Percentiles rank a stretch among this genome's conserved stretches.
Evolutionary conservation across 2,329 filamentous ascomycete species (phyloP).

Genomic region (Colletotrichum gigasporum): DNA sequence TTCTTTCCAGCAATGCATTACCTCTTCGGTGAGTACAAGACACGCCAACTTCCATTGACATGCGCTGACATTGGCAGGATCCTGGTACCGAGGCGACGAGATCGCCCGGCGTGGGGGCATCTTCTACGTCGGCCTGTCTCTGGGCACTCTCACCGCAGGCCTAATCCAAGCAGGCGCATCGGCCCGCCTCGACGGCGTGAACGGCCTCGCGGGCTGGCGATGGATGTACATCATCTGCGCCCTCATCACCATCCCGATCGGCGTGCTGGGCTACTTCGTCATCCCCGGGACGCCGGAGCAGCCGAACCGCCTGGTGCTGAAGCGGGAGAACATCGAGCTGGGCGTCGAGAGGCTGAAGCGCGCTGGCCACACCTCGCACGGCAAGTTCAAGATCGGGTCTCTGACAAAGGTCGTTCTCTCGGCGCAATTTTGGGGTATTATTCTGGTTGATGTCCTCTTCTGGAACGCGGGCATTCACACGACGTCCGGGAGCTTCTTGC

Average conservation of each 20-base stretch:
- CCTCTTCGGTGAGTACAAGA: slow-evolving; percentile 45
- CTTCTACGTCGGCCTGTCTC: slow-evolving; percentile 53
- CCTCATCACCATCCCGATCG: slow-evolving; percentile 51
- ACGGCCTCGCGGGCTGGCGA: slow-evolving; percentile 52
- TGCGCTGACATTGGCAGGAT: slow-evolving; percentile 53
- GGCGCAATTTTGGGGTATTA: slow-evolving; percentile 48
- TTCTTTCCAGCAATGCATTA: slow-evolving; percentile 46
- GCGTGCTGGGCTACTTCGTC: slow-evolving; percentile 48
- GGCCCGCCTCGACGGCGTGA: slow-evolving; percentile 50
- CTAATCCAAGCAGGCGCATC: slow-evolving; percentile 55
- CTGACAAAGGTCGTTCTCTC: slow-evolving; percentile 47
- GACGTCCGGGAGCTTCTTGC: slow-evolving; percentile 44
- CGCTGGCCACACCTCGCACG: slow-evolving; percentile 51
- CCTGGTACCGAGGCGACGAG: slow-evolving; percentile 58
- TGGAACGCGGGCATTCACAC: slow-evolving; percentile 58
- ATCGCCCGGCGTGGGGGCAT: slow-evolving; percentile 51
- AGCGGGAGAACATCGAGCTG: slow-evolving; percentile 36
- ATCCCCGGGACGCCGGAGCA: slow-evolving; percentile 45
- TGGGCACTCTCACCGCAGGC: slow-evolving; percentile 54
- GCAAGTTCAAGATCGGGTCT: slow-evolving; percentile 44
- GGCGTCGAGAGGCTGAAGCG: slow-evolving; percentile 43
- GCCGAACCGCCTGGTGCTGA: slow-evolving; percentile 41
- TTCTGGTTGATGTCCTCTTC: slow-evolving; percentile 48
- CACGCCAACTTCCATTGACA: rapidly evolving
- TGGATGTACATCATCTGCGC: slow-evolving; percentile 59